A percentile compares a stretch with the other conserved stretches of the same genome.
Evolutionary conservation across 495 filamentous ascomycete species (phyloP).

Genomic region (Massariosphaeria phaeospora): DNA sequence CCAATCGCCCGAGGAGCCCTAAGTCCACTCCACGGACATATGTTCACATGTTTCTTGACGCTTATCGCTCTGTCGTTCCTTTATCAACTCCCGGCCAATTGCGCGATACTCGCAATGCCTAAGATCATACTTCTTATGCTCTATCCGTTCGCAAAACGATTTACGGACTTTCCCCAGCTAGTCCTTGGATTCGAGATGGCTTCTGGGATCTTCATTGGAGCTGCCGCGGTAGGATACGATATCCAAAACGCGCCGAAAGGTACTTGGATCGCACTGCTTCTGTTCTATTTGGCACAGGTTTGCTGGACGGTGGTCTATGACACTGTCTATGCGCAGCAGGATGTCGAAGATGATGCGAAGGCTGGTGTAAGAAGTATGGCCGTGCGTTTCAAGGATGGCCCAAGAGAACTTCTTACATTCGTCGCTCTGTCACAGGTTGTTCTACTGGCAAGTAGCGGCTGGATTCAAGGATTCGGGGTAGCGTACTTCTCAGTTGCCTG

Average conservation of each 20-base stretch:
- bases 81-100: neutral
- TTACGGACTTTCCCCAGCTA: conserved; percentile 11
- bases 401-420: neutral
- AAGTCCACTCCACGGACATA: conserved; percentile 33
- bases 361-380: conserved; percentile 41
- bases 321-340: conserved; percentile 49
- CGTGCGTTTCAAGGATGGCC: neutral
- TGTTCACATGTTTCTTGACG: too few species aligned
- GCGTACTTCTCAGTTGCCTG: too few species aligned
- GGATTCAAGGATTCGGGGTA: too few species aligned
- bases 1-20: conserved; percentile 49
- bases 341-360: conserved; percentile 43
- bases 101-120: neutral
- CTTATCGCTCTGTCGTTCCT: neutral
- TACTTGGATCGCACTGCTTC: neutral
- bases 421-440: neutral
- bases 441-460: too few species aligned
- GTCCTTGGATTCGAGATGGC: conserved; percentile 9
- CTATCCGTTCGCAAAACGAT: conserved; percentile 8
- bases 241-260: neutral
- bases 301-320: conserved; percentile 48
- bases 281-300: conserved; percentile 23
- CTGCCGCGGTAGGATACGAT: neutral
- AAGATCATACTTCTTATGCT: neutral
- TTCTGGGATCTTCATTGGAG: neutral